phyloP scores from a whole-genome alignment of 2,329 filamentous ascomycete species.

The Talaromyces piceae region DNA sequence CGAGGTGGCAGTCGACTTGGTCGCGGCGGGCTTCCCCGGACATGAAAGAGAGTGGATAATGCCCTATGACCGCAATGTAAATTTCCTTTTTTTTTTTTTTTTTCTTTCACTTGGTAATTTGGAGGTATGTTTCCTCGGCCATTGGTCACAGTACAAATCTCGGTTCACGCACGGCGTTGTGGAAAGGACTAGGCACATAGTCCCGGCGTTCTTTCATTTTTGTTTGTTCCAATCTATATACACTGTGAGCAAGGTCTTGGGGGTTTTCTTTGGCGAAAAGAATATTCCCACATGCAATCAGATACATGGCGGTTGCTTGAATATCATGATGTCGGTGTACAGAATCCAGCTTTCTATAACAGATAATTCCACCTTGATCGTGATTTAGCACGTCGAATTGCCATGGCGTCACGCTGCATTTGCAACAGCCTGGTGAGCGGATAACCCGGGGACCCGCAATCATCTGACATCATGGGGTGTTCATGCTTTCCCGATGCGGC shows the following conservation, averaged over 20 bases:
- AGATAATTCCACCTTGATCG: too few relatives aligned
- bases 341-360: too few relatives aligned
- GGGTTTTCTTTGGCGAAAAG: too few relatives aligned
- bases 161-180: not conserved
- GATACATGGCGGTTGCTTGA: not conserved
- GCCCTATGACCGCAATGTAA: not conserved
- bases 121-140: not conserved
- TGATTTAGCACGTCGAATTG: too few relatives aligned
- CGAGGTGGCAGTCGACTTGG: slow-evolving; percentile 9
- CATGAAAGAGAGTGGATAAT: slow-evolving; percentile 2
- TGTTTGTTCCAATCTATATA: not conserved
- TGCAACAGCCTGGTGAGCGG: not conserved
- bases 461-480: not conserved
- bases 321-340: not conserved
- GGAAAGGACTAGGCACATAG: not conserved
- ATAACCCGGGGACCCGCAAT: not conserved
- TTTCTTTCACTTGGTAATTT: not conserved
- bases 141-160: not conserved
- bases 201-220: not conserved
- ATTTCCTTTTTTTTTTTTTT: not conserved
- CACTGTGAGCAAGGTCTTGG: not conserved
- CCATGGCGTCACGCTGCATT: not conserved
- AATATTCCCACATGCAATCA: not conserved
- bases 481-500: not conserved
- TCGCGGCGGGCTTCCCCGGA: slow-evolving; percentile 9